Conservation (phyloP, 192 early-diverging fungal genomes). For the Entomortierella chlamydospora region DNA sequence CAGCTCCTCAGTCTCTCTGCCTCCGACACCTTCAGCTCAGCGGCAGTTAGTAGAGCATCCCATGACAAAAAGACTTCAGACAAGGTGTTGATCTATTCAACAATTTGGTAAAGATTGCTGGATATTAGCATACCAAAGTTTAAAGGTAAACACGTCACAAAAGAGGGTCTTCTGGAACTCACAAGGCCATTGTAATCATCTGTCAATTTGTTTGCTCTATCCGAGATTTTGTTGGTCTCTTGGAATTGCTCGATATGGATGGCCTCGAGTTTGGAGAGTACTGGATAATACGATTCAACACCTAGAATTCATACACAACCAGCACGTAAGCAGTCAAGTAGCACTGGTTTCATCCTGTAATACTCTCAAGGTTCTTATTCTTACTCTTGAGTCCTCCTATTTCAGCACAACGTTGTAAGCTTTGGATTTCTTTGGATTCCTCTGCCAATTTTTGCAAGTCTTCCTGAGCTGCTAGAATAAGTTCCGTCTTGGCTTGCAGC, state of each 20-base stretch:
- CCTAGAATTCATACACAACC: conserved; percentile 1
- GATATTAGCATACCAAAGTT: neutral
- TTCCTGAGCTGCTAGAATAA: conserved; percentile 35
- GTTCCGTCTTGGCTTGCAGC: conserved; percentile 37
- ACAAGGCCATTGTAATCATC: conserved; percentile 46
- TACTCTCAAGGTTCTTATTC: neutral
- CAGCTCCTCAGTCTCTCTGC: conserved; percentile 20
- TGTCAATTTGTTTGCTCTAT: conserved; percentile 37
- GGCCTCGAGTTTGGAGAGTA: conserved; percentile 36
- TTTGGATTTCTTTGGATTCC: conserved; percentile 50
- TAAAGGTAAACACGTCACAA: neutral
- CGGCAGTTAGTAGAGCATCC: conserved; percentile 42
- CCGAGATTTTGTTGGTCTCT: conserved; percentile 39
- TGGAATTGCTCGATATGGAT: conserved; percentile 45
- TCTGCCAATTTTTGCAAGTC: conserved; percentile 32
- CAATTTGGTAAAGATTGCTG: neutral
- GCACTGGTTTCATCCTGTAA: too few species aligned
- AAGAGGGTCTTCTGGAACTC: neutral
- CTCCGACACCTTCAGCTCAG: conserved; percentile 40
- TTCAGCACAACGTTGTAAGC: conserved; percentile 40
- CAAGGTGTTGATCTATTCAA: conserved; percentile 44
- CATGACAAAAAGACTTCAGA: conserved; percentile 49
- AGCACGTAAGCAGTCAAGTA: neutral
- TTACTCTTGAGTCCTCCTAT: conserved; percentile 52
- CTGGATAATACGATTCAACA: conserved; percentile 41